These are phyloP conservation scores for Fraxinus dipetala DNA, from an alignment of 305 asterid genomes.

Conservation along the genomic window DNA sequence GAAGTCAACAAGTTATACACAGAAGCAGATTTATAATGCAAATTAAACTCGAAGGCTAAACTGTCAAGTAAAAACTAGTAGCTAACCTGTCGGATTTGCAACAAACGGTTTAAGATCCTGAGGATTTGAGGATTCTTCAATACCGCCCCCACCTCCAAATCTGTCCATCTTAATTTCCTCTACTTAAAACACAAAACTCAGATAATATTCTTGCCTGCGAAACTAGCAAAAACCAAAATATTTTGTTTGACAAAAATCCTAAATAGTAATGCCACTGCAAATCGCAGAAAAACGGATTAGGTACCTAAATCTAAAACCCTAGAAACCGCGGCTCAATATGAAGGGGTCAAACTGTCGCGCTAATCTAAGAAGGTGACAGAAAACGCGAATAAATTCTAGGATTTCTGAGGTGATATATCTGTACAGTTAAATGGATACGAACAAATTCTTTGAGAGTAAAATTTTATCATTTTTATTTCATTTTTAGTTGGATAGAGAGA, in stretches of 20 bases:
- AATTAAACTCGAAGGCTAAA: background rate
- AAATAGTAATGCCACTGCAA: background rate
- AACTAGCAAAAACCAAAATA: background rate
- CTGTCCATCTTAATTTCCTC: background rate
- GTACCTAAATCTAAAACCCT: conserved; percentile 7
- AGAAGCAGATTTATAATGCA: background rate
- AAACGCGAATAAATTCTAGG: background rate
- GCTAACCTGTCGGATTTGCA: background rate
- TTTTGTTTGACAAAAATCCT: background rate
- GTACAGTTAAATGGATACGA: background rate
- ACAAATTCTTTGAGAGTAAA: background rate
- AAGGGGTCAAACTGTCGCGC: conserved; percentile 4
- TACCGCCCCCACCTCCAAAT: conserved; percentile 1
- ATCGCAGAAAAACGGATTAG: background rate
- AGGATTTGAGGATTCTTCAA: background rate
- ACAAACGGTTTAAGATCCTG: background rate
- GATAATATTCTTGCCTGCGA: background rate
- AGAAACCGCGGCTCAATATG: background rate
- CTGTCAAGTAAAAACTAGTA: background rate
- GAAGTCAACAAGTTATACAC: background rate
- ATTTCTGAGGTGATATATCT: background rate
- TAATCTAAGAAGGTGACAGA: background rate
- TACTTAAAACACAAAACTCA: background rate
- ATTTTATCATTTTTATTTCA: too few species aligned
- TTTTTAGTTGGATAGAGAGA: too few species aligned